Evolutionary conservation across 169 alveolate species (phyloP), one percentile per base, ranked within the genome.

Genomic region (Plasmodium gaboni): DNA sequence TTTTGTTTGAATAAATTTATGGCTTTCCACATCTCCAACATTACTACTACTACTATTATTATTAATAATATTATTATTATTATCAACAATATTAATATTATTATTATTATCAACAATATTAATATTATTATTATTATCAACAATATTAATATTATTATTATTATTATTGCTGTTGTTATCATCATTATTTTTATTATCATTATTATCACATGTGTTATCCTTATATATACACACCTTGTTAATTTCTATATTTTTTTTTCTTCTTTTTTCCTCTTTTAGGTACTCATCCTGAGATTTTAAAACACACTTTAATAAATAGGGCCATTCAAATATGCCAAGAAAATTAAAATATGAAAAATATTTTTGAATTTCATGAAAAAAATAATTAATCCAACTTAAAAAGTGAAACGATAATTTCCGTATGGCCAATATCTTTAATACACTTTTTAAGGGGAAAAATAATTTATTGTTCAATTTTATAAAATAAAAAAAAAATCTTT

Each of bases 281-380:
- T 38, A 78, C 12, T 57, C 38, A 69, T 50, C 59, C 38, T 83
- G 91, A 1, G 91, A 57, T 15, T 69, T 68, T 24, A 83, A 15
- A 24, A 83, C 22, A 32, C 86, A 83, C 22, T 83, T 83, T 26
- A 83, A 19, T 17, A 83, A 69, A 28, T 83, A 48, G 19, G 85
- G 38, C 73, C 86, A 83, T 15, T 83, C 86, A 26, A 83, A 64
- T 73, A 83, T 63, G 5, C 91, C 83, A 13, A 83, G 22, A 8
- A n/a, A 57, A 19, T 60, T 55, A 44, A 10, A 15, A 44, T 13
- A 12, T 15, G n/a, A 28, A 63, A 57, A 13, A 55, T 15, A 55
- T 46, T 68, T 71, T 44, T 69, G 12, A 6, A 83, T 60, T 32
- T 83, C 91, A 2, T 15, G 55, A 83, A 46, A 83, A 44, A 83